phyloP scores from a whole-genome alignment of 352 stramenopile genomes.

The Globisporangium spiculum region DNA sequence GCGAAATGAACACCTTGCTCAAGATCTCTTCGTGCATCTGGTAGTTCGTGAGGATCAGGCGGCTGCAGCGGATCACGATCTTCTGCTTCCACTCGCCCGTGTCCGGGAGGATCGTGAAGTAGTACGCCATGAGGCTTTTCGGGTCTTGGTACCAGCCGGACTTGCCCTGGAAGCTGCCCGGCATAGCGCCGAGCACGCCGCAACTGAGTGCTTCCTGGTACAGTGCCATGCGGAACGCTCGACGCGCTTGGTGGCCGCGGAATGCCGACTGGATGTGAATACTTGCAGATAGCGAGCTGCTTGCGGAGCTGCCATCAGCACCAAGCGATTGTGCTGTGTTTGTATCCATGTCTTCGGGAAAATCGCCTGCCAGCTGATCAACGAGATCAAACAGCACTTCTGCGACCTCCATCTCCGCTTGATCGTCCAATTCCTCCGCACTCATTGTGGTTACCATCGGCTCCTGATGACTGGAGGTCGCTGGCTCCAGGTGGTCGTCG shows the following conservation, averaged over 20 bases:
- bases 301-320: background rate
- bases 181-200: conserved; percentile 71
- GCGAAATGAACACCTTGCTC: conserved; percentile 24
- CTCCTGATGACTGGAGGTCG: background rate
- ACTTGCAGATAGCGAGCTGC: conserved; percentile 15
- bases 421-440: conserved; percentile 15
- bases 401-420: conserved; percentile 39
- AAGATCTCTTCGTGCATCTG: conserved; percentile 61
- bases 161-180: conserved; percentile 53
- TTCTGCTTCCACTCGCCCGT: conserved; percentile 68
- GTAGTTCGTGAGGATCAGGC: conserved; percentile 60
- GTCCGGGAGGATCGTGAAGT: conserved; percentile 53
- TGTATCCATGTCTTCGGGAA: background rate
- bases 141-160: conserved; percentile 79
- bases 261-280: conserved; percentile 55
- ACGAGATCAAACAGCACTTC: conserved; percentile 45
- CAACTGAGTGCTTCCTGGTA: conserved; percentile 65
- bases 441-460: background rate
- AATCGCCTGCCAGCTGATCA: conserved; percentile 25
- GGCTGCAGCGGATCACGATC: conserved; percentile 47
- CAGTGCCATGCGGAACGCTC: conserved; percentile 52
- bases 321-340: background rate
- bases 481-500: background rate
- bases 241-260: conserved; percentile 46
- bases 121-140: conserved; percentile 72